Evolutionary conservation across 108 stramenopile genomes (phyloP), one percentile per base, ranked within the genome.

Genomic region (Aurantiochytrium sp.): DNA sequence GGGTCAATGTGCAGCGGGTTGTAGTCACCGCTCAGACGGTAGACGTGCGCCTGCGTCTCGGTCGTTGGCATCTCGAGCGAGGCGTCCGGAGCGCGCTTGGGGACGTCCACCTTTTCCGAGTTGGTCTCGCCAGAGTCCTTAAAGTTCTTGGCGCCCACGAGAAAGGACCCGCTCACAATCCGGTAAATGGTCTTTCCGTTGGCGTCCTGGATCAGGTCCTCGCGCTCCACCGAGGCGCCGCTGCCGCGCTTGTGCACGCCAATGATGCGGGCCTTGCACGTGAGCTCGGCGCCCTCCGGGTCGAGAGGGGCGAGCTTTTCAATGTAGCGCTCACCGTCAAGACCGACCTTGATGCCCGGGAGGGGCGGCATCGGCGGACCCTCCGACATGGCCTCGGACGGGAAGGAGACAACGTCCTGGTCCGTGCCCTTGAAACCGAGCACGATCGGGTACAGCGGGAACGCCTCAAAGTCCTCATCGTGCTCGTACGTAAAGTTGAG

Each of bases 1-100:
- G 60, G 92, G 43, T 95, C 93, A 53, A 96, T 96, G 88, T 98
- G 97, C 69, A 98, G 95, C 49, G 94, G 93, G 89, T 98, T 98
- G 87, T 95, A 95, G 92, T 98, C 97, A 4, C 97, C 97, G 64
- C 95, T 95, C 45, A 97, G 89, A 45, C 97, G 95, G 92, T 97
- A 97, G 43, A 96, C 58, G 18, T 96, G 92, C 14, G 97, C 95
- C 90, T 96, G 95, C 64, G 93, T 94, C 19, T 72, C 60, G 10
- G 92, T 72, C 60, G 95, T 95, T 25, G 88, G 83, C 58, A 90
- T 90, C 5, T 53, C 51, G 21, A 88, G 35, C 16, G 72, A 28
- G 3, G 55, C 90, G 64, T 91, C 91, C 19, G 91, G 90, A 44
- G 58, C 10, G 18, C 58, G 21, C 8, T 25, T 25, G 29, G 90